These are phyloP conservation scores for Clonostachys solani DNA, from an alignment of 2,329 filamentous ascomycete genomes.

Conservation along the genomic window DNA sequence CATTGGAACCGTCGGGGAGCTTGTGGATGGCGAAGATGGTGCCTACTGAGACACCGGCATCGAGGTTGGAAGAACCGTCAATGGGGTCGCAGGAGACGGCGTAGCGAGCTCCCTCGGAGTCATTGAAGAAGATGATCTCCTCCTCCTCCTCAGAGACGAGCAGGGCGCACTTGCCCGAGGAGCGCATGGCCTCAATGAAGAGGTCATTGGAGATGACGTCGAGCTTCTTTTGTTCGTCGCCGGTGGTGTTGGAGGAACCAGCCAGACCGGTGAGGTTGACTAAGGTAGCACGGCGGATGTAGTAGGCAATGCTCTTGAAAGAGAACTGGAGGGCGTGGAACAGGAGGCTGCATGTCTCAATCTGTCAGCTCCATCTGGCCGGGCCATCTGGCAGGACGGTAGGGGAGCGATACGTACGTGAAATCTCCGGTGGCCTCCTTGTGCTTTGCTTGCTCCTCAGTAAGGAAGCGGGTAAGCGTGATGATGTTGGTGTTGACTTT, in stretches of 20 bases:
- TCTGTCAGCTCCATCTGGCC: neutral
- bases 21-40: slow-evolving; percentile 97
- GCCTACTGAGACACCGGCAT: slow-evolving; percentile 95
- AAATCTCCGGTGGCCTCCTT: slow-evolving; percentile 97
- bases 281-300: slow-evolving; percentile 91
- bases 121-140: slow-evolving; percentile 81
- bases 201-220: slow-evolving; percentile 98
- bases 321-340: slow-evolving; percentile 98
- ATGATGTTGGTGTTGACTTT: slow-evolving; percentile 95
- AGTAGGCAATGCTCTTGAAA: slow-evolving; percentile 99
- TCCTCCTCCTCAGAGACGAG: slow-evolving; percentile 99
- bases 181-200: slow-evolving; percentile 93
- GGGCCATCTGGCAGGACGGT: neutral
- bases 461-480: slow-evolving; percentile 91
- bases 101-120: slow-evolving; percentile 74
- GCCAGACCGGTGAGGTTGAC: slow-evolving; percentile 95
- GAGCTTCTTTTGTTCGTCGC: slow-evolving; percentile 99
- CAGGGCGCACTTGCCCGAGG: slow-evolving; percentile 83
- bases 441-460: slow-evolving; percentile 91
- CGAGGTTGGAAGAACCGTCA: slow-evolving; percentile 94
- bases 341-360: slow-evolving; percentile 59
- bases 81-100: slow-evolving; percentile 97
- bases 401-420: slow-evolving; percentile 59
- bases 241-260: slow-evolving; percentile 90
- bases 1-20: slow-evolving; percentile 70